Conservation (phyloP, 148 eudicot genomes). For the Arctostaphylos glauca region DNA sequence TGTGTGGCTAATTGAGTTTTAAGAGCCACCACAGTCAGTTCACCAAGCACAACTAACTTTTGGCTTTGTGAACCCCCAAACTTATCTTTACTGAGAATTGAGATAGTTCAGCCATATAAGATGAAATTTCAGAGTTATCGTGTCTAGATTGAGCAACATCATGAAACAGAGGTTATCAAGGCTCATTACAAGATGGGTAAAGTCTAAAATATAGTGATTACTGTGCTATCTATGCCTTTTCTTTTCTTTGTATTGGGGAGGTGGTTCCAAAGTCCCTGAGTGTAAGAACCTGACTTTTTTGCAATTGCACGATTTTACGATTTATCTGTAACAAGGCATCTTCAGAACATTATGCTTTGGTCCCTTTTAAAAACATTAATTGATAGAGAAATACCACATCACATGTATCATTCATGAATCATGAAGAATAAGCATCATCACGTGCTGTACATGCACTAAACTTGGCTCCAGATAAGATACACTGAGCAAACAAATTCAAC, state of each 20-base stretch:
- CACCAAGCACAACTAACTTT: background rate
- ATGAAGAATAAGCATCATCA: background rate
- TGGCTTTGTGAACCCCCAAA: background rate
- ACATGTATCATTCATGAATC: background rate
- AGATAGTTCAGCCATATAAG: background rate
- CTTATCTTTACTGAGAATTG: background rate
- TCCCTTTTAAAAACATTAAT: background rate
- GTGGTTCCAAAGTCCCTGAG: background rate
- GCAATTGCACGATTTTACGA: background rate
- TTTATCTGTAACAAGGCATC: background rate
- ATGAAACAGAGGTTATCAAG: background rate
- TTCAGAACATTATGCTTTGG: background rate
- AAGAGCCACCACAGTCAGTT: background rate
- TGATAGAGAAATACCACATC: background rate
- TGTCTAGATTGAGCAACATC: background rate
- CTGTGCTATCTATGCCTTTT: background rate
- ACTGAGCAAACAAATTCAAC: background rate
- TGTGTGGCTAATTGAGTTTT: background rate
- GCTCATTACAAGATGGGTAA: background rate
- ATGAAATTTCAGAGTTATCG: background rate
- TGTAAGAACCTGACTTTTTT: background rate
- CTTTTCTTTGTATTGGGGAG: background rate
- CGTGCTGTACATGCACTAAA: background rate
- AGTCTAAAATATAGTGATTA: background rate
- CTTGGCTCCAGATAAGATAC: conserved; percentile 1